phyloP scores from a whole-genome alignment of 2,329 filamentous ascomycete species.

The Periconia sp. region DNA sequence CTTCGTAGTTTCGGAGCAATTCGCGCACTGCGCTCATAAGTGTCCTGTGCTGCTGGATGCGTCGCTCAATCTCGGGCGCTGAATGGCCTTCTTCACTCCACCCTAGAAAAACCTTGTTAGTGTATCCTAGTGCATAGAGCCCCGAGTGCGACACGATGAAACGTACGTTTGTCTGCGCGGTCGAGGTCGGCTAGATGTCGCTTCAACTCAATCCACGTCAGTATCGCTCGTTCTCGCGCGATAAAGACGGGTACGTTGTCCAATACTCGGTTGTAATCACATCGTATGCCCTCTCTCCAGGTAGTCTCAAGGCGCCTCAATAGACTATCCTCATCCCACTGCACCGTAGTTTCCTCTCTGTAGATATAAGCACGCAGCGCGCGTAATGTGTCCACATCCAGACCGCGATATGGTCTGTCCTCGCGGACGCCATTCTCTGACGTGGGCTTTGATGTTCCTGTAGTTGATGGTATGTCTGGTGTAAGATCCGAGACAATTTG shows the following conservation, averaged over 20 bases:
- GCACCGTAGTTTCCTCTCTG: conserved; percentile 25
- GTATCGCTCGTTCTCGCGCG: conserved; percentile 39
- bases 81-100: conserved; percentile 38
- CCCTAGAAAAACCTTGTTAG: conserved; percentile 20
- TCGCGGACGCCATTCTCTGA: conserved; percentile 26
- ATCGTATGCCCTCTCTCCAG: conserved; percentile 39
- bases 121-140: conserved; percentile 2
- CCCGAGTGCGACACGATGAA: neutral
- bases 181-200: conserved; percentile 42
- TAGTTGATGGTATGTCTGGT: conserved; percentile 19
- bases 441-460: conserved; percentile 5
- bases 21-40: conserved; percentile 41
- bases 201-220: conserved; percentile 44
- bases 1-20: conserved; percentile 37
- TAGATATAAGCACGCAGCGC: conserved; percentile 41
- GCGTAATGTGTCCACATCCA: conserved; percentile 36
- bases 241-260: conserved; percentile 37
- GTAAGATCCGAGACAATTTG: conserved; percentile 36
- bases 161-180: conserved; percentile 40
- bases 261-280: conserved; percentile 30
- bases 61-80: conserved; percentile 36
- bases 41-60: conserved; percentile 40
- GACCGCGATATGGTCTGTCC: conserved; percentile 30
- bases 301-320: conserved; percentile 36
- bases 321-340: conserved; percentile 36